Evolutionary conservation across 1,284 basidiomycete species (phyloP), one percentile per base, ranked within the genome.

Genomic region (Heterobasidion occidentale): DNA sequence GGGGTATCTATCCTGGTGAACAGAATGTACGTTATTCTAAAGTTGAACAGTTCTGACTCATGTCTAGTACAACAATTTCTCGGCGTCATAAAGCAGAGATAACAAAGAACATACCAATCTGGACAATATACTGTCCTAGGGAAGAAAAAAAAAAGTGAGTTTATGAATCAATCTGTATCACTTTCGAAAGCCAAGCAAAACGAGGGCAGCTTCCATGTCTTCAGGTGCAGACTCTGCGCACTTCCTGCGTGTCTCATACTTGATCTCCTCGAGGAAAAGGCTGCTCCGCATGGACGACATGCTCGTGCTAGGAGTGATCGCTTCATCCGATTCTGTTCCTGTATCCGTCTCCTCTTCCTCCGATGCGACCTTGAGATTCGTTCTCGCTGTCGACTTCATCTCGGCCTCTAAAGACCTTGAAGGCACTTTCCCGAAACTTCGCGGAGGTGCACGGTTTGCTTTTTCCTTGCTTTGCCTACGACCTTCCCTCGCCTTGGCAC

Each of bases 191-290:
- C 67, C 73, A 44, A 77, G 63, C 14, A 77, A 66, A 1, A 71
- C 70, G 62, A 77, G 74, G 15, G 75, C 75, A 0, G 76, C 75
- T 63, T 78, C 76, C 54, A 77, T 69, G 36, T 77, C 76, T 55
- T 69, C 65, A 8, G 54, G 11, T 48, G 19, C 19, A 20, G 9
- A 12, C 2, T 11, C 19, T 59, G 9, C 58, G 60, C 17, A 58
- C 50, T 51, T 54, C 42, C 49, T 56, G 42, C 46, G 33, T 14
- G 34, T 20, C 35, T 19, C 14, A 34, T 44, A 19, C 33, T 12
- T 50, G 15, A n/a, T 35, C 15, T 53, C 27, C 33, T 46, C 34
- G 14, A 42, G n/a, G 17, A 48, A 48, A 17, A 36, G 35, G 12
- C 49, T 34, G 36, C 45, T 58, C 17, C 54, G 35, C 15, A 51